Evolutionary conservation across 805 yeast genomes (phyloP).

Genomic region (Brettanomyces custersianus): DNA sequence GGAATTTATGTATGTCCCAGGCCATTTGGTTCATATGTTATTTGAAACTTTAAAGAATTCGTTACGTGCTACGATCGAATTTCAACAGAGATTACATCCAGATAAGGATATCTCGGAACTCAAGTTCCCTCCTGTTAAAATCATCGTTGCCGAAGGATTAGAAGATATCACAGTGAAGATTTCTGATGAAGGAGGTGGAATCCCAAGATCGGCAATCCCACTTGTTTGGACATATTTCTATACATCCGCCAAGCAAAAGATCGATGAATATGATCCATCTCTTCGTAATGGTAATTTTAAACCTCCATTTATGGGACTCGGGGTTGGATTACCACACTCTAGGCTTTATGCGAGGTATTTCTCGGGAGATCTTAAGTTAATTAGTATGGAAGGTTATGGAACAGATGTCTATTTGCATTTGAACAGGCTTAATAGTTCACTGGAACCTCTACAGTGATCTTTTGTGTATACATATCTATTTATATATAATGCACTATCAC

Average conservation of each 20-base stretch:
- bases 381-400: constrained; percentile 91
- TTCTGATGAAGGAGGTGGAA: constrained; percentile 92
- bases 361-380: constrained; percentile 82
- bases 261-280: constrained; percentile 24
- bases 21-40: constrained; percentile 84
- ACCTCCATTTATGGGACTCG: constrained; percentile 93
- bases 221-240: constrained; percentile 86
- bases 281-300: constrained; percentile 25
- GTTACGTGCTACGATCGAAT: constrained; percentile 81
- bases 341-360: constrained; percentile 81
- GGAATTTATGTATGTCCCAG: constrained; percentile 86
- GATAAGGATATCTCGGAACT: constrained; percentile 48
- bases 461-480: neutral
- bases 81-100: constrained; percentile 50
- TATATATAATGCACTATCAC: neutral
- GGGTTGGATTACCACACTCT: constrained; percentile 84
- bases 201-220: constrained; percentile 75
- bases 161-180: constrained; percentile 88
- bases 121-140: constrained; percentile 74
- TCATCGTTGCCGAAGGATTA: constrained; percentile 79
- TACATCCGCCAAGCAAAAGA: constrained; percentile 74
- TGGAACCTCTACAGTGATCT: constrained; percentile 53
- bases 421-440: constrained; percentile 64
- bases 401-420: constrained; percentile 86
- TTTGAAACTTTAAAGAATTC: constrained; percentile 86